A percentile compares a stretch with the other conserved stretches of the same genome.
These are phyloP conservation scores for Globisporangium barbulae DNA, from an alignment of 352 stramenopile genomes.

Conservation along the genomic window DNA sequence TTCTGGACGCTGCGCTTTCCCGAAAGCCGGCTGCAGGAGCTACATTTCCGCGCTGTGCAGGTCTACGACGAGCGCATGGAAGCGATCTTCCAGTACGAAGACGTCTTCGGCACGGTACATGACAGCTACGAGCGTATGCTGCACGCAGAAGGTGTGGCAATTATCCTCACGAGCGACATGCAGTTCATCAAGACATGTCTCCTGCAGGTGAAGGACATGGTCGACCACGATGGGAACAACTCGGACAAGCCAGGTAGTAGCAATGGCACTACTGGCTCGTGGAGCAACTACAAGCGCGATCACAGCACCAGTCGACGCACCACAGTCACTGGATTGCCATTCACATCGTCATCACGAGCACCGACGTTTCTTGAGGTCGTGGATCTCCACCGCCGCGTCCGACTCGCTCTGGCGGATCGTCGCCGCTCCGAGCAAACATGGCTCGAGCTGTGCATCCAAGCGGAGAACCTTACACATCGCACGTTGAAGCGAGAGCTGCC, in stretches of 20 bases:
- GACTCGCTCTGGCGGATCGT: conserved; percentile 33
- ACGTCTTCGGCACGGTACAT: conserved; percentile 35
- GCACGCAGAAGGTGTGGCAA: conserved; percentile 46
- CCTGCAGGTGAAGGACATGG: conserved; percentile 25
- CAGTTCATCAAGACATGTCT: conserved; percentile 57
- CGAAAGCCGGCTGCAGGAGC: conserved; percentile 31
- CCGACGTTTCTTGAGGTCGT: conserved; percentile 45
- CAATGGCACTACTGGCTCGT: conserved; percentile 2
- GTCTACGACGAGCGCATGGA: conserved; percentile 66
- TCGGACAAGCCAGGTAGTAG: background rate
- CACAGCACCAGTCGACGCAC: conserved; percentile 9
- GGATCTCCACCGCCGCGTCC: conserved; percentile 45
- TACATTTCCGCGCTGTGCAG: conserved; percentile 57
- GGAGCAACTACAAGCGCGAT: conserved; percentile 16
- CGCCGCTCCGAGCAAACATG: conserved; percentile 57
- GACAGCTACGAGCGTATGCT: conserved; percentile 45
- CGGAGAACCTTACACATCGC: conserved; percentile 31
- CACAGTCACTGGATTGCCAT: conserved; percentile 3
- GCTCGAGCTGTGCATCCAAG: conserved; percentile 50
- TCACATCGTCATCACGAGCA: conserved; percentile 14
- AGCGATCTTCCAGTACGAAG: conserved; percentile 56
- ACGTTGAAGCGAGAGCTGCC: conserved; percentile 21
- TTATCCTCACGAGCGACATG: conserved; percentile 68
- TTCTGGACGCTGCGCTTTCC: conserved; percentile 46
- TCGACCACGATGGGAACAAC: conserved; percentile 21